A percentile compares a stretch with the other conserved stretches of the same genome.
Conservation (phyloP, 352 stramenopile genomes). For the Phytophthora meadii region DNA sequence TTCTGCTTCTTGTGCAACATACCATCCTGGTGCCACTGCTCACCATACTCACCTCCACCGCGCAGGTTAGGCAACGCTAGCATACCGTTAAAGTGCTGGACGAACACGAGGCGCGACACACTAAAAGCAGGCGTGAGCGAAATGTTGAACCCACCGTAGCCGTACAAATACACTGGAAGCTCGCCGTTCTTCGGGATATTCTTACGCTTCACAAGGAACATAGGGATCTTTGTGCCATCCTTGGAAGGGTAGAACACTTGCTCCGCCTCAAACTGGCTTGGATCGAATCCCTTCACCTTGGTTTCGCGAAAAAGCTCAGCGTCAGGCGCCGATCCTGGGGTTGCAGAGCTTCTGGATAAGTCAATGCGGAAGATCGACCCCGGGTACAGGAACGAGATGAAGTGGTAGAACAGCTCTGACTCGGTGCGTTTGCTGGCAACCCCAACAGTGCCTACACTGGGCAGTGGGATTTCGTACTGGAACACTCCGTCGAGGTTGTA, state of each 20-base stretch:
- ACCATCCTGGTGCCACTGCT: conserved; percentile 92
- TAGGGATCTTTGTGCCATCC: conserved; percentile 95
- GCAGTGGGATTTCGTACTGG: conserved; percentile 76
- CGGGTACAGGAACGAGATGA: conserved; percentile 87
- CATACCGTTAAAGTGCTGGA: conserved; percentile 92
- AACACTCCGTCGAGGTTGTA: conserved; percentile 81
- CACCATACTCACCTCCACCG: conserved; percentile 93
- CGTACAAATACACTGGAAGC: conserved; percentile 93
- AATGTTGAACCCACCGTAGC: conserved; percentile 97
- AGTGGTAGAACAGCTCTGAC: conserved; percentile 91
- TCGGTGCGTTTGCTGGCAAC: conserved; percentile 76
- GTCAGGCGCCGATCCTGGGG: conserved; percentile 23
- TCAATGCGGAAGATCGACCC: conserved; percentile 83
- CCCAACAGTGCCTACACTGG: conserved; percentile 71
- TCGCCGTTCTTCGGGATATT: conserved; percentile 76
- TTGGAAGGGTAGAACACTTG: conserved; percentile 92
- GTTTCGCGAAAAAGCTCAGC: conserved; percentile 78
- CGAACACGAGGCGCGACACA: conserved; percentile 85
- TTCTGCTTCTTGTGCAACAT: conserved; percentile 95
- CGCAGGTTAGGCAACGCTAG: conserved; percentile 95
- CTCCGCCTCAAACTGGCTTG: conserved; percentile 81
- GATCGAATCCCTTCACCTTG: conserved; percentile 84
- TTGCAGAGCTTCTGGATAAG: conserved; percentile 37
- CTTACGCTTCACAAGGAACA: conserved; percentile 94
- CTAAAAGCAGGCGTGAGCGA: conserved; percentile 92